phyloP scores from a whole-genome alignment of 108 stramenopile species.

The Cyclotella choctawhatcheeana region DNA sequence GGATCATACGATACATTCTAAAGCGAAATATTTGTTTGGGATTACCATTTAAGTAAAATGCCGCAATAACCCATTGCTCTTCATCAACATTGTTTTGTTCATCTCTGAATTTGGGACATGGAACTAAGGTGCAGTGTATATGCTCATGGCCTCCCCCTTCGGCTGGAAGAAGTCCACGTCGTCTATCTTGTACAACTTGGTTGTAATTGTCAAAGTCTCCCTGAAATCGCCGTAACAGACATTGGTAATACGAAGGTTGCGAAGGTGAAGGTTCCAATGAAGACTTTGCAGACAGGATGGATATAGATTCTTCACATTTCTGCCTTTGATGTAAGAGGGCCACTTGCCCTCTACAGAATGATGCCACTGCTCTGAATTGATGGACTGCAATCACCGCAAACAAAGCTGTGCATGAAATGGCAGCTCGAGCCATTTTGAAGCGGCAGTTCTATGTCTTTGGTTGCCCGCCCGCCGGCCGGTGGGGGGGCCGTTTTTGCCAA shows the following conservation, averaged over 20 bases:
- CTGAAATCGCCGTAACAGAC: constrained; percentile 60
- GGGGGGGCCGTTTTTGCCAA: too few species aligned
- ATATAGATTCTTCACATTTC: too few species aligned
- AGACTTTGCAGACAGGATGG: background rate
- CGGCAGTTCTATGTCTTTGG: too few species aligned
- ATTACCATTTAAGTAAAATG: constrained; percentile 87
- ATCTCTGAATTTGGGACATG: constrained; percentile 29
- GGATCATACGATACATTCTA: constrained; percentile 65
- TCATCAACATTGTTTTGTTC: background rate
- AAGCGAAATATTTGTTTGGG: constrained; percentile 85
- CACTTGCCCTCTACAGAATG: too few species aligned
- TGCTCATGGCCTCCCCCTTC: constrained; percentile 90
- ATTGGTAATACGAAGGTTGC: constrained; percentile 31
- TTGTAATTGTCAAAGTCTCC: constrained; percentile 90
- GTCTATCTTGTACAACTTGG: constrained; percentile 78
- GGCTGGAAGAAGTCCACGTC: constrained; percentile 55
- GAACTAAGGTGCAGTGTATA: constrained; percentile 83
- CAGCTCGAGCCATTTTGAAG: too few species aligned
- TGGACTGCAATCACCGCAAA: too few species aligned
- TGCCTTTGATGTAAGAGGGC: too few species aligned
- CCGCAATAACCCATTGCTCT: constrained; percentile 60
- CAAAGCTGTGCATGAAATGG: too few species aligned
- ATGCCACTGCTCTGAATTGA: too few species aligned
- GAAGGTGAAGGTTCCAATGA: background rate
- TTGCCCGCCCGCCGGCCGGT: too few species aligned